These are phyloP conservation scores for Buddleja alternifolia DNA, from an alignment of 257 asterid genomes.

Conservation along the genomic window DNA sequence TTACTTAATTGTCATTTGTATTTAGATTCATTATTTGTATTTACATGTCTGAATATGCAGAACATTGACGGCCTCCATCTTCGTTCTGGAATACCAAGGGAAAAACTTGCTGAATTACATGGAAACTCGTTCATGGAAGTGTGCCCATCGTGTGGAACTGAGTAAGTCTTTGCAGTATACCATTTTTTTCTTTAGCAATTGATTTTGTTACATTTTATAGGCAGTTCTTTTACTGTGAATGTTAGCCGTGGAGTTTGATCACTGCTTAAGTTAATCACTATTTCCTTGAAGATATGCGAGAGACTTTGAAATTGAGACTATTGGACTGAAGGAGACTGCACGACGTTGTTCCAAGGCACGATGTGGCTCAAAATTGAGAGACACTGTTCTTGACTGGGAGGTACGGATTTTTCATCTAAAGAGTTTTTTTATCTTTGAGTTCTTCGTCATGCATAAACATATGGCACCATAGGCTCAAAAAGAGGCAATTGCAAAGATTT, in stretches of 20 bases:
- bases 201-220: slow-evolving; percentile 3
- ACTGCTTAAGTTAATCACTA: slow-evolving; percentile 30
- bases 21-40: background rate
- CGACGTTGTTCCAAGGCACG: slow-evolving; percentile 71
- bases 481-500: background rate
- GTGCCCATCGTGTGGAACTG: slow-evolving; percentile 84
- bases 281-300: slow-evolving; percentile 69
- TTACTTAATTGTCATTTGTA: too few species aligned
- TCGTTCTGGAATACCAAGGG: slow-evolving; percentile 95
- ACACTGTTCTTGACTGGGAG: slow-evolving; percentile 99
- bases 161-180: slow-evolving; percentile 55
- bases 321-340: slow-evolving; percentile 84
- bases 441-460: slow-evolving; percentile 14
- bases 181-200: background rate
- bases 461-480: background rate
- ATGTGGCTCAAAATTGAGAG: slow-evolving; percentile 85
- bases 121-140: slow-evolving; percentile 91
- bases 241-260: slow-evolving; percentile 26
- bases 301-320: slow-evolving; percentile 95
- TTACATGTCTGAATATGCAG: slow-evolving; percentile 46
- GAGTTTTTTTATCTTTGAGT: slow-evolving; percentile 6
- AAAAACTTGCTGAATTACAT: slow-evolving; percentile 84
- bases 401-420: slow-evolving; percentile 41
- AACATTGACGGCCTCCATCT: slow-evolving; percentile 95
- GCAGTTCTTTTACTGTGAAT: slow-evolving; percentile 18